Evolutionary conservation across 164 flowering plant species (phyloP), one percentile per base, ranked within the genome.

Genomic region (Tinospora cordifolia): DNA sequence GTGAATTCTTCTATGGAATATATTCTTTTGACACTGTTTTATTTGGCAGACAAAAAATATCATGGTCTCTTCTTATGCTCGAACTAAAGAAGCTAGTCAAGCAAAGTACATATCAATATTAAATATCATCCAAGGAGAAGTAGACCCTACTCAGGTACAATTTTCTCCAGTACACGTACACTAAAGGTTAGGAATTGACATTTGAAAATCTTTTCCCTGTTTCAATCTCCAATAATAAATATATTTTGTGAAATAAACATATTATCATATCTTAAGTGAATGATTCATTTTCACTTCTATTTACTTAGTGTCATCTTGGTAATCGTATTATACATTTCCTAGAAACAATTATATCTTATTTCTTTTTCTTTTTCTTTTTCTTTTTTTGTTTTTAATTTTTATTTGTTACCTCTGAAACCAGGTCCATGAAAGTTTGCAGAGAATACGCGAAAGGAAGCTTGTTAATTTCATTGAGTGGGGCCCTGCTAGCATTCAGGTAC

Each of bases 381-480:
- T 51, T 44, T 44, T 14, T 44, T 44, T 14, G 6, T 54, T 22
- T 54, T 3, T 17, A 8, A 54, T 44, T 44, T 44, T 44, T 44
- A 44, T 44, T 44, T 44, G 12, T 44, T 10, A 44, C 0, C 0
- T 25, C 58, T 72, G 21, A 68, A 70, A 67, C 73, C 83, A 94
- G 99, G 99, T 95, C 63, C 99, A 95, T 82, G 98, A 95, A 80
- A 92, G 99, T 79, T 81, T 92, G 81, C 99, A 95, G 82, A 88
- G 99, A 80, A 95, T 95, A 62, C 94, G 99, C 46, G 99, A 95
- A 85, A 91, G 99, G 72, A 95, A 92, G 85, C 99, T 92, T 75
- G 99, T 95, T 67, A 91, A 95, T 80, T 95, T 95, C 79, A 95
- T 95, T 78, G 99, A 95, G 62, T 95, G 99, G 99, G 99, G 99